These are phyloP conservation scores for Colletotrichum sp. DNA, from an alignment of 2,329 filamentous ascomycete genomes.

Conservation along the genomic window DNA sequence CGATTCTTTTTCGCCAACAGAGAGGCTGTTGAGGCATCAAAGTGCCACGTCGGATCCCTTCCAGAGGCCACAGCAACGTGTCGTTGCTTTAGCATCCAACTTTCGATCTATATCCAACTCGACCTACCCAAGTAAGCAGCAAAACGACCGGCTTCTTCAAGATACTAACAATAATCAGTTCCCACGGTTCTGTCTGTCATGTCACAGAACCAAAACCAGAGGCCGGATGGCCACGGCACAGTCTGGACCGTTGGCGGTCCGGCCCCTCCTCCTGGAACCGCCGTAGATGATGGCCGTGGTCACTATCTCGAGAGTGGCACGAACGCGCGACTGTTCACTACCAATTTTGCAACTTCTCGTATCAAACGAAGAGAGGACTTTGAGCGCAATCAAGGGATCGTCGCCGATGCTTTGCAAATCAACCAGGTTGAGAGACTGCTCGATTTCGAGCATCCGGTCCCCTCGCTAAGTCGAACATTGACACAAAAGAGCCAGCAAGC, in stretches of 20 bases:
- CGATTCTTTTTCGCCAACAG: slow-evolving; percentile 45
- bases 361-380: slow-evolving; percentile 61
- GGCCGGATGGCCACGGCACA: slow-evolving; percentile 68
- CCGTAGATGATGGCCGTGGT: slow-evolving; percentile 67
- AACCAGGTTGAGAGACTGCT: slow-evolving; percentile 73
- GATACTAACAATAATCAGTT: slow-evolving; percentile 7
- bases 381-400: slow-evolving; percentile 72
- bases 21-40: slow-evolving; percentile 50
- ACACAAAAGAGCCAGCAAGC: slow-evolving; percentile 13
- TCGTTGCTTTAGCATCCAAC: slow-evolving; percentile 20
- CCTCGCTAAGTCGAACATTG: slow-evolving; percentile 15
- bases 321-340: slow-evolving; percentile 70
- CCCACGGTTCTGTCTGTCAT: slow-evolving; percentile 30
- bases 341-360: slow-evolving; percentile 49
- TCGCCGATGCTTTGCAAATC: slow-evolving; percentile 83
- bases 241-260: slow-evolving; percentile 82
- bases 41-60: slow-evolving; percentile 49
- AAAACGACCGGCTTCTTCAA: slow-evolving; percentile 15
- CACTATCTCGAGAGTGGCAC: slow-evolving; percentile 72
- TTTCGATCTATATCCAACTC: slow-evolving; percentile 13
- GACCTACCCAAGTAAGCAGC: not conserved
- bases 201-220: slow-evolving; percentile 28
- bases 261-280: slow-evolving; percentile 55
- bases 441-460: slow-evolving; percentile 47
- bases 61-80: slow-evolving; percentile 34